These are phyloP conservation scores for Pseudocercospora fijiensis DNA, from an alignment of 2,329 filamentous ascomycete species.

Conservation along the genomic window DNA sequence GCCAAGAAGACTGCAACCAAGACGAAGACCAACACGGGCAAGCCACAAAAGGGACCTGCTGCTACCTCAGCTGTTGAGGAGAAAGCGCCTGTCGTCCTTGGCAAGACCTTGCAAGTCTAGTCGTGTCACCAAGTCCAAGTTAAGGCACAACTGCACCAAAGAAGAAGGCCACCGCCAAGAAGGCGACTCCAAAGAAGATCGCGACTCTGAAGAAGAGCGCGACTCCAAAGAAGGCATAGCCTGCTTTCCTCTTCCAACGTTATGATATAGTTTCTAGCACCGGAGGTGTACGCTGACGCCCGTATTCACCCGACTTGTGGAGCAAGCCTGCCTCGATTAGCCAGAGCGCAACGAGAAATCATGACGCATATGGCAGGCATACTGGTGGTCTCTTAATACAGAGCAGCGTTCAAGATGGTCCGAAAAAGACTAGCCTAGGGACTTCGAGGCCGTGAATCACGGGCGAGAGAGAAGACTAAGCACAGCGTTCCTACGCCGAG, in stretches of 20 bases:
- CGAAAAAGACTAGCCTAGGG: too few relatives aligned
- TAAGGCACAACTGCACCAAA: conserved; percentile 46
- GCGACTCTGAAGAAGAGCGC: conserved; percentile 53
- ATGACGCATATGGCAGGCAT: too few relatives aligned
- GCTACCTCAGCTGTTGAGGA: conserved; percentile 64
- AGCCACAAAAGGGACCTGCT: conserved; percentile 46
- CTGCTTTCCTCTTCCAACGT: conserved; percentile 14
- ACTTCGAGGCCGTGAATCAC: too few relatives aligned
- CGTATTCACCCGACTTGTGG: too few relatives aligned
- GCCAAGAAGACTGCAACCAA: conserved; percentile 39
- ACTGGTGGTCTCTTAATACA: too few relatives aligned
- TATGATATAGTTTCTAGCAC: conserved; percentile 10
- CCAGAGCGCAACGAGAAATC: too few relatives aligned
- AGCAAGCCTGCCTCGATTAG: too few relatives aligned
- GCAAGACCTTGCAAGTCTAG: conserved; percentile 87
- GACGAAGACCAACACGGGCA: conserved; percentile 49
- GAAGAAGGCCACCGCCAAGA: conserved; percentile 41
- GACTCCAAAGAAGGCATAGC: conserved; percentile 35
- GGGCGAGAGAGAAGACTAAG: too few relatives aligned
- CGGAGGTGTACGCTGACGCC: conserved; percentile 17
- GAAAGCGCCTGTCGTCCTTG: conserved; percentile 64
- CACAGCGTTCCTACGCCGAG: too few relatives aligned
- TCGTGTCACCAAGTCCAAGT: conserved; percentile 71
- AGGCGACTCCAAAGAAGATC: conserved; percentile 45
- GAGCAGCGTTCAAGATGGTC: too few relatives aligned